phyloP scores from a whole-genome alignment of 2,329 filamentous ascomycete species.

The Fusarium agapanthi region DNA sequence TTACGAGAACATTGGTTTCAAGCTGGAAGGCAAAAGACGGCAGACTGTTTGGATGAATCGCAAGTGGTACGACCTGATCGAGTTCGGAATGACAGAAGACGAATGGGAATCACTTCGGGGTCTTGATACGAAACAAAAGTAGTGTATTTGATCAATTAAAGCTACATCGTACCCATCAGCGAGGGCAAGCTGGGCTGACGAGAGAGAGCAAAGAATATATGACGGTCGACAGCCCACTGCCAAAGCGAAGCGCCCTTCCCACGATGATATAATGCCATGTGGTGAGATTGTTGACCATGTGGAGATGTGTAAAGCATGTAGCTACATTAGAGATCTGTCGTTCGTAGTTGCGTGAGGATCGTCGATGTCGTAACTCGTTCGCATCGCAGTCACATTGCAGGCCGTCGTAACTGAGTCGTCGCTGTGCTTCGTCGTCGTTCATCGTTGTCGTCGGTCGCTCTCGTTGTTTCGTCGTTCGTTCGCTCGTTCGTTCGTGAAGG shows the following conservation, averaged over 20 bases:
- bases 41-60: slow-evolving; percentile 55
- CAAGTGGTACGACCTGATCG: slow-evolving; percentile 49
- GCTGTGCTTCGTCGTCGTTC: neutral
- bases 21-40: neutral
- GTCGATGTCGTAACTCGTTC: neutral
- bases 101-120: slow-evolving; percentile 48
- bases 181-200: neutral
- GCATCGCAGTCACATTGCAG: neutral
- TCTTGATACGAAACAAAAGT: neutral
- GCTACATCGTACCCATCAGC: neutral
- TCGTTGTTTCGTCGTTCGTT: neutral
- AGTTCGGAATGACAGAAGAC: slow-evolving; percentile 50
- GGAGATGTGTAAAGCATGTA: neutral
- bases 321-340: neutral
- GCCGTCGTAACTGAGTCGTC: neutral
- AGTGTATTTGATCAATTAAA: neutral
- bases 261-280: too few relatives aligned
- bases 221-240: neutral
- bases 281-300: neutral
- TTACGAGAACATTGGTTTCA: slow-evolving; percentile 7
- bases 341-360: neutral
- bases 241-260: neutral
- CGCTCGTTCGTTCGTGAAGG: neutral
- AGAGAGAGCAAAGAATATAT: neutral
- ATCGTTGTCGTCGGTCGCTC: neutral